Conservation (phyloP, 768 basidiomycete species). For the Suillus occidentalis region DNA sequence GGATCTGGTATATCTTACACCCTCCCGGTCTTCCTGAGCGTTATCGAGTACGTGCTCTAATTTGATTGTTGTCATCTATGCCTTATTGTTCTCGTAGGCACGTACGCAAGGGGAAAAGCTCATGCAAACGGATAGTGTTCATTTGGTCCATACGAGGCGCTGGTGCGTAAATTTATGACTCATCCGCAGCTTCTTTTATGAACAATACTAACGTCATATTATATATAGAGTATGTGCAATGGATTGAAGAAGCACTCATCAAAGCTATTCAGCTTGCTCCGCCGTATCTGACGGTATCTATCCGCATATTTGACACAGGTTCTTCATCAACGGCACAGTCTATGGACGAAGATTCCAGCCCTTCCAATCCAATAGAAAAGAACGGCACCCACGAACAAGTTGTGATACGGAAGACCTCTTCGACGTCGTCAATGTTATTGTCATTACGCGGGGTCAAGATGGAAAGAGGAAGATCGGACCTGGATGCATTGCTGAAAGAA, state of each 20-base stretch:
- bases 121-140: conserved; percentile 44
- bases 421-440: conserved; percentile 10
- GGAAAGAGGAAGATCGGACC: conserved; percentile 43
- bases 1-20: conserved; percentile 53
- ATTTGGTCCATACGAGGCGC: conserved; percentile 52
- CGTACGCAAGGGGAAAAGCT: conserved; percentile 18
- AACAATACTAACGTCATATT: not conserved
- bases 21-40: conserved; percentile 42
- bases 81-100: conserved; percentile 11
- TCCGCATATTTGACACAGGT: conserved; percentile 45
- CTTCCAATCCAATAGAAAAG: conserved; percentile 14
- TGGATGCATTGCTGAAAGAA: conserved; percentile 35
- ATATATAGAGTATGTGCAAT: conserved; percentile 39
- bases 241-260: conserved; percentile 44
- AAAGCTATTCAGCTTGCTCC: conserved; percentile 33
- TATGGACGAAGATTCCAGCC: conserved; percentile 16
- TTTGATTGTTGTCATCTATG: not conserved
- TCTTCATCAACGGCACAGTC: conserved; percentile 4
- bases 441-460: conserved; percentile 27
- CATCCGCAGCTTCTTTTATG: not conserved
- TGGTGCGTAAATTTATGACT: conserved; percentile 31
- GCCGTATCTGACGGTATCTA: conserved; percentile 32
- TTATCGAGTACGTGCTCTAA: conserved; percentile 38
- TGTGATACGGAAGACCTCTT: not conserved
- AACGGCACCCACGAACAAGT: conserved; percentile 10